Evolutionary conservation across 2,329 filamentous ascomycete species (phyloP).

Genomic region (Botrytis aclada): DNA sequence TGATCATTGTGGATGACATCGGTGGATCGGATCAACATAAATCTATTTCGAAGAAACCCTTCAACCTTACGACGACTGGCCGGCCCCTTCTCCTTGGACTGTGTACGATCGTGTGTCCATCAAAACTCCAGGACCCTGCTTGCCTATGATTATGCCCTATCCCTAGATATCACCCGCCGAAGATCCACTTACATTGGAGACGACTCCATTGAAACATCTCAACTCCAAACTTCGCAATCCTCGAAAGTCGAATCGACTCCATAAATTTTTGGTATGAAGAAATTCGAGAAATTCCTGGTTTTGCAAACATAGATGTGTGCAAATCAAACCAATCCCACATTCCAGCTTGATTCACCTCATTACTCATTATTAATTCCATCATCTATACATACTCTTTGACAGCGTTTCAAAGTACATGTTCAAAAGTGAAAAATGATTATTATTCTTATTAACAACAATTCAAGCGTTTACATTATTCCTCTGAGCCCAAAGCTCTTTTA

Average conservation of each 20-base stretch:
- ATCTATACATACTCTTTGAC: too few species aligned
- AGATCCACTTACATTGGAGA: background rate
- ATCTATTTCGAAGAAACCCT: background rate
- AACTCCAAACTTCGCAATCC: background rate
- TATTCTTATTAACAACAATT: constrained; percentile 16
- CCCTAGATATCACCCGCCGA: background rate
- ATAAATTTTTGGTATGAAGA: background rate
- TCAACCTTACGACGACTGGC: background rate
- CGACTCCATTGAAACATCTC: background rate
- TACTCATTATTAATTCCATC: background rate
- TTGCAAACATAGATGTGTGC: background rate
- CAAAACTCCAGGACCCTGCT: background rate
- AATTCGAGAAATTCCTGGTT: background rate
- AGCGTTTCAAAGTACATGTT: too few species aligned
- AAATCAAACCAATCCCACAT: background rate
- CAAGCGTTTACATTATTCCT: constrained; percentile 22
- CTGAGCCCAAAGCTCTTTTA: constrained; percentile 42
- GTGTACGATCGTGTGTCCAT: background rate
- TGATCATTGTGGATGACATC: background rate
- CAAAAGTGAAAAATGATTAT: too few species aligned
- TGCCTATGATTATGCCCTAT: background rate
- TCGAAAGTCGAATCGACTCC: background rate
- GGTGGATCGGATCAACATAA: background rate
- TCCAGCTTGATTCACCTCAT: background rate
- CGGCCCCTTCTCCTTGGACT: background rate